A percentile compares a stretch with the other conserved stretches of the same genome.
Evolutionary conservation across 495 filamentous ascomycete species (phyloP).

Genomic region (Penicillium ucsense): DNA sequence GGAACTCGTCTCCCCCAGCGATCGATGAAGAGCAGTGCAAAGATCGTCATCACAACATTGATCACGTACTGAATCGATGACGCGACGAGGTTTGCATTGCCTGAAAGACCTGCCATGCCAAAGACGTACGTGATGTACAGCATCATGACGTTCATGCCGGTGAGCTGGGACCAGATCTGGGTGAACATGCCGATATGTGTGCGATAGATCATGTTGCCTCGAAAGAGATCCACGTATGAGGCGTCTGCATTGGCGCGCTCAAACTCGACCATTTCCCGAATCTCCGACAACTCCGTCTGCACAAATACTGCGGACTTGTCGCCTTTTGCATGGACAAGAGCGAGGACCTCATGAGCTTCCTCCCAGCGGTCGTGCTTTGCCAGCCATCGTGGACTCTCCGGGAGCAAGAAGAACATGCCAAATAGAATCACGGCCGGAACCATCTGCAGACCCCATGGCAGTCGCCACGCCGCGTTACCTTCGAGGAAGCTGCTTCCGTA

Average conservation of each 20-base stretch:
- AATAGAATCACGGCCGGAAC: constrained; percentile 56
- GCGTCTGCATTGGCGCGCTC: constrained; percentile 54
- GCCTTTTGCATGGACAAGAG: constrained; percentile 55
- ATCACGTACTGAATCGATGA: constrained; percentile 69
- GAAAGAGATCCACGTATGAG: constrained; percentile 60
- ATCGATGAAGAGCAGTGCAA: constrained; percentile 49
- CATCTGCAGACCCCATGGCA: constrained; percentile 70
- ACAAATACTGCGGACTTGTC: constrained; percentile 52
- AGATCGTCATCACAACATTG: constrained; percentile 44
- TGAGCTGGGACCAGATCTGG: constrained; percentile 78
- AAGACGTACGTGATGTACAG: constrained; percentile 58
- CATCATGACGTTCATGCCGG: constrained; percentile 86
- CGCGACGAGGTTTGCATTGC: constrained; percentile 47
- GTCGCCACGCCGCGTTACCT: constrained; percentile 47
- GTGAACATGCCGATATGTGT: constrained; percentile 67
- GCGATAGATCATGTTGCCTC: constrained; percentile 62
- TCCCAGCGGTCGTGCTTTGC: constrained; percentile 64
- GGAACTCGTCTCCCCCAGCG: constrained; percentile 57
- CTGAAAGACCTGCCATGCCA: constrained; percentile 57
- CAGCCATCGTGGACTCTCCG: constrained; percentile 68
- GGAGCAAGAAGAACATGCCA: constrained; percentile 50
- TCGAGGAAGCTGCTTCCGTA: constrained; percentile 52
- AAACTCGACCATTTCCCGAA: constrained; percentile 59
- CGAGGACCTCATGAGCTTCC: constrained; percentile 50
- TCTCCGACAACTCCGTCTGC: constrained; percentile 56